These are phyloP conservation scores for Hygrocybe punicea DNA, from an alignment of 768 basidiomycete genomes.

Conservation along the genomic window DNA sequence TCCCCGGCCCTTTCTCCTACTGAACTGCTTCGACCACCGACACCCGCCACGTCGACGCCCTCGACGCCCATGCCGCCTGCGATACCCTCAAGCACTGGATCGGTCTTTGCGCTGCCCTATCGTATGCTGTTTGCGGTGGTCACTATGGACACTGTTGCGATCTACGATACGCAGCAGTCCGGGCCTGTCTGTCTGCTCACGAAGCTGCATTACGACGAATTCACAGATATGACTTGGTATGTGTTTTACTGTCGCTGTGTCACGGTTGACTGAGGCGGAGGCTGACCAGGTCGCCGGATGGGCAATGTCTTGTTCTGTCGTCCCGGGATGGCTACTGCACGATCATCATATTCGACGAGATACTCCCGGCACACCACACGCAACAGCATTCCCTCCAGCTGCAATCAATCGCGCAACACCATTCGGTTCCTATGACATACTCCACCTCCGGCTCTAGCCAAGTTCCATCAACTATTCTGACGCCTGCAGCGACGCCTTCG, in stretches of 20 bases:
- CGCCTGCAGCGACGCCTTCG: slow-evolving; percentile 38
- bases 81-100: slow-evolving; percentile 39
- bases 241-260: slow-evolving; percentile 24
- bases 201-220: slow-evolving; percentile 95
- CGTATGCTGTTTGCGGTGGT: slow-evolving; percentile 93
- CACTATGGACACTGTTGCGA: slow-evolving; percentile 91
- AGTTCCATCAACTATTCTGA: slow-evolving; percentile 26
- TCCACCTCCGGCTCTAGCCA: slow-evolving; percentile 24
- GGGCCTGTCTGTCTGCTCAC: slow-evolving; percentile 88
- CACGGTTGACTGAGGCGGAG: background rate
- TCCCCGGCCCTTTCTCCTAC: slow-evolving; percentile 60
- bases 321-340: slow-evolving; percentile 98
- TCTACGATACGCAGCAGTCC: slow-evolving; percentile 97
- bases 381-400: slow-evolving; percentile 90
- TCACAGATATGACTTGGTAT: slow-evolving; percentile 94
- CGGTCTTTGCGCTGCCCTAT: slow-evolving; percentile 87
- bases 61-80: slow-evolving; percentile 43
- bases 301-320: slow-evolving; percentile 86
- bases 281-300: slow-evolving; percentile 82
- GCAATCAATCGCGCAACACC: slow-evolving; percentile 84
- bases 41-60: slow-evolving; percentile 58
- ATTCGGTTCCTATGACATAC: slow-evolving; percentile 62
- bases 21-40: slow-evolving; percentile 50
- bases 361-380: slow-evolving; percentile 80
- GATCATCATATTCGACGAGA: slow-evolving; percentile 90